A percentile compares a stretch with the other conserved stretches of the same genome.
Evolutionary conservation across 129 eudicot species (phyloP).

Genomic region (Arctium minus): DNA sequence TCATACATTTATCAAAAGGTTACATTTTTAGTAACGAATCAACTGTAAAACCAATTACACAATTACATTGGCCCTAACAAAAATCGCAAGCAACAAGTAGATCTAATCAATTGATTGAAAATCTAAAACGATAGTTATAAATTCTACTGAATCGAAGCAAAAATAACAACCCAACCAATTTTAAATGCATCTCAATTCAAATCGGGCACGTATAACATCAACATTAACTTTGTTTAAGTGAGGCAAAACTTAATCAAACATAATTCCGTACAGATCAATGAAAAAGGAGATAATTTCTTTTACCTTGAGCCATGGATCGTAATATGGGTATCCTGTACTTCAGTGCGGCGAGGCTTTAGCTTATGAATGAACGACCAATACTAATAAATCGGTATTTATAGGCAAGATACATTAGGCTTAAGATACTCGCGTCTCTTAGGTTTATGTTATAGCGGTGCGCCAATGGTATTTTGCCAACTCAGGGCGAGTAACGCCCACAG

Average conservation of each 20-base stretch:
- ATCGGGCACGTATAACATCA: not conserved
- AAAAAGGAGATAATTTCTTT: not conserved
- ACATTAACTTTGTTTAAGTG: not conserved
- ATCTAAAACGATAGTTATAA: not conserved
- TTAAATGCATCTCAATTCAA: not conserved
- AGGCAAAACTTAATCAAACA: not conserved
- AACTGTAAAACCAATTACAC: not conserved
- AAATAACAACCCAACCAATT: conserved; percentile 3
- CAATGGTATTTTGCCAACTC: conserved; percentile 2
- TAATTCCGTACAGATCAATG: not conserved
- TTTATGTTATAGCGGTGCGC: not conserved
- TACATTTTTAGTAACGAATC: not conserved
- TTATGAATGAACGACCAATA: not conserved
- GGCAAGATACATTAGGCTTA: not conserved
- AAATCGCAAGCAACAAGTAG: not conserved
- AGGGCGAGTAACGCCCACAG: not conserved
- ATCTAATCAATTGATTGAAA: not conserved
- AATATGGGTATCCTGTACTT: not conserved
- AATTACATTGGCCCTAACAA: not conserved
- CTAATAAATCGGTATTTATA: not conserved
- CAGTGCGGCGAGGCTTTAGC: not conserved
- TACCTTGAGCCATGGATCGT: conserved; percentile 9
- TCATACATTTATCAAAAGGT: not conserved
- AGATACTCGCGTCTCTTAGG: not conserved
- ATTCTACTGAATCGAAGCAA: not conserved